Percentiles rank a stretch among this genome's conserved stretches.
Conservation (phyloP, 2,329 filamentous ascomycete species). For the Madurella fahalii region DNA sequence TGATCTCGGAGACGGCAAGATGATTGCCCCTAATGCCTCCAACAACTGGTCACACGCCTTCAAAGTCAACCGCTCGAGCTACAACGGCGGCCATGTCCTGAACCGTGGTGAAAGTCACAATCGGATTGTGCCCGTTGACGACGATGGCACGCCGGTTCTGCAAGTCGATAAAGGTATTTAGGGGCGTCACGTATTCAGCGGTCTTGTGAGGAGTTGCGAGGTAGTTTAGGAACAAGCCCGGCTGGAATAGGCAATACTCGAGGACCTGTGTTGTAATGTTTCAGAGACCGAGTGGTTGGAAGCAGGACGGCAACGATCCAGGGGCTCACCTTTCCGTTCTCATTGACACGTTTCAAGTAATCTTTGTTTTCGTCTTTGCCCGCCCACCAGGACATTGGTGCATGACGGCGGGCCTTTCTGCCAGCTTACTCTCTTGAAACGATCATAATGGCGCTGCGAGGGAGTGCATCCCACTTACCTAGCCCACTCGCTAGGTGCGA, state of each 20-base stretch:
- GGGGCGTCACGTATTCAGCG: slow-evolving; percentile 33
- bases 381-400: slow-evolving; percentile 24
- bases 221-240: slow-evolving; percentile 47
- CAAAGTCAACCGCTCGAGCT: slow-evolving; percentile 35
- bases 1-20: slow-evolving; percentile 29
- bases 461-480: neutral
- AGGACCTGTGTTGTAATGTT: slow-evolving; percentile 32
- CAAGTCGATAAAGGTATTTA: slow-evolving; percentile 35
- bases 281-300: too few species aligned
- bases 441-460: neutral
- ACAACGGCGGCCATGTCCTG: slow-evolving; percentile 36
- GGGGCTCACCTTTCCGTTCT: slow-evolving; percentile 32
- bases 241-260: slow-evolving; percentile 49
- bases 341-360: slow-evolving; percentile 41
- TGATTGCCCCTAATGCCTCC: slow-evolving; percentile 37
- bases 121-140: slow-evolving; percentile 30
- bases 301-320: too few species aligned
- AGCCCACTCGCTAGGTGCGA: slow-evolving; percentile 6
- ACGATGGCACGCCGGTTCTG: slow-evolving; percentile 30
- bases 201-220: slow-evolving; percentile 41
- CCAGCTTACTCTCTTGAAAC: too few species aligned
- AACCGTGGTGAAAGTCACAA: slow-evolving; percentile 33
- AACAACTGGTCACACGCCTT: slow-evolving; percentile 38
- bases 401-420: too few species aligned
- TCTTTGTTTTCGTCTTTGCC: slow-evolving; percentile 38